Evolutionary conservation across 257 asterid genomes (phyloP).

Genomic region (Capsicum rhomboideum): DNA sequence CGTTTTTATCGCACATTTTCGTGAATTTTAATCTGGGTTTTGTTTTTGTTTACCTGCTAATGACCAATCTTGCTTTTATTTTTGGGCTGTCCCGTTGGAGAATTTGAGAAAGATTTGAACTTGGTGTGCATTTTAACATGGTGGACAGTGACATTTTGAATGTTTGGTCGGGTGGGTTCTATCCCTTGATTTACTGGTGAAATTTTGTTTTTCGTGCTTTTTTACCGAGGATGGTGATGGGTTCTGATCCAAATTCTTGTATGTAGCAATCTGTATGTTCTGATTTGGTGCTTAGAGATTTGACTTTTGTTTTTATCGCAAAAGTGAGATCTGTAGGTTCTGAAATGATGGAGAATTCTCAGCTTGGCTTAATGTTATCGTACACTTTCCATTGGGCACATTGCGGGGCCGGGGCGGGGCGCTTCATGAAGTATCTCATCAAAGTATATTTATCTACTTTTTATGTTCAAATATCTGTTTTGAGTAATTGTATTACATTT

Average conservation of each 20-base stretch:
- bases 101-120: constrained; percentile 12
- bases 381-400: constrained; percentile 6
- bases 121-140: constrained; percentile 5
- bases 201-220: background rate
- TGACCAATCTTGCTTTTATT: background rate
- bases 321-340: background rate
- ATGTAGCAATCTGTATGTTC: background rate
- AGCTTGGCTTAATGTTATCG: background rate
- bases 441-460: background rate
- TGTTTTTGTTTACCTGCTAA: background rate
- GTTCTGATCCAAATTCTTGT: background rate
- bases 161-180: constrained; percentile 12
- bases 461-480: background rate
- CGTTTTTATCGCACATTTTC: background rate
- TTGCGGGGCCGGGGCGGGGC: background rate
- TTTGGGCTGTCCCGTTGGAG: background rate
- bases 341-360: background rate
- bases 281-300: constrained; percentile 10
- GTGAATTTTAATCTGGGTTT: constrained; percentile 3
- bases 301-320: background rate
- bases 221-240: background rate
- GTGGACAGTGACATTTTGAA: constrained; percentile 6
- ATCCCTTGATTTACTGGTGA: background rate
- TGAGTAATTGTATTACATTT: background rate
- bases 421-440: background rate